Evolutionary conservation across 495 filamentous ascomycete genomes (phyloP).

Genomic region (Aeminium ludgeri): DNA sequence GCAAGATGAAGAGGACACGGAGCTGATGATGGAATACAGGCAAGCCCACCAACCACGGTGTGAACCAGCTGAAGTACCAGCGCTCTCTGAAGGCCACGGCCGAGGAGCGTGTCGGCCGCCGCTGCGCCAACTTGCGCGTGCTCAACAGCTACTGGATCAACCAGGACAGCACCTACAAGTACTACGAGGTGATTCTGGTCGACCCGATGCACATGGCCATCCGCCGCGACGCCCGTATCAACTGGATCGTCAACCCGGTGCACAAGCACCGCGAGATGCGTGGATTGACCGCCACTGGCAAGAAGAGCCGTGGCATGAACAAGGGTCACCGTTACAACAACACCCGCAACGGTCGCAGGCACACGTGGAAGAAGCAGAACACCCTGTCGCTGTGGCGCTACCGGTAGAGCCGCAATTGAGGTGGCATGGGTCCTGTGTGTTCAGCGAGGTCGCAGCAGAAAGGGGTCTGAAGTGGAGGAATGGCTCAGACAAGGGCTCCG

Average conservation of each 20-base stretch:
- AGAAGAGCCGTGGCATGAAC: constrained; percentile 97
- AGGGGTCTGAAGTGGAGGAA: too few relatives aligned
- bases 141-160: constrained; percentile 99
- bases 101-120: constrained; percentile 98
- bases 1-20: neutral
- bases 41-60: constrained; percentile 99
- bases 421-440: too few relatives aligned
- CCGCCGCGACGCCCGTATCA: constrained; percentile 95
- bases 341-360: constrained; percentile 80
- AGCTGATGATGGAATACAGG: constrained; percentile 32
- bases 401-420: constrained; percentile 29
- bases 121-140: constrained; percentile 94
- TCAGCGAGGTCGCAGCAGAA: too few relatives aligned
- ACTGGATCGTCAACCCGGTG: constrained; percentile 98
- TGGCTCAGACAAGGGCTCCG: too few relatives aligned
- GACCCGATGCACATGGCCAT: constrained; percentile 99
- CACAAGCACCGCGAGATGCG: constrained; percentile 99
- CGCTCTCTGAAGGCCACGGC: constrained; percentile 91
- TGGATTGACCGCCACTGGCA: constrained; percentile 93
- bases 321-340: constrained; percentile 99
- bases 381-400: constrained; percentile 90
- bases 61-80: constrained; percentile 99
- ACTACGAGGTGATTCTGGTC: constrained; percentile 98
- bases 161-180: constrained; percentile 99
- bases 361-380: constrained; percentile 99